Percentiles rank a stretch among this genome's conserved stretches.
These are phyloP conservation scores for Vitis hybrid DNA, from an alignment of 177 flowering plant genomes.

Conservation along the genomic window DNA sequence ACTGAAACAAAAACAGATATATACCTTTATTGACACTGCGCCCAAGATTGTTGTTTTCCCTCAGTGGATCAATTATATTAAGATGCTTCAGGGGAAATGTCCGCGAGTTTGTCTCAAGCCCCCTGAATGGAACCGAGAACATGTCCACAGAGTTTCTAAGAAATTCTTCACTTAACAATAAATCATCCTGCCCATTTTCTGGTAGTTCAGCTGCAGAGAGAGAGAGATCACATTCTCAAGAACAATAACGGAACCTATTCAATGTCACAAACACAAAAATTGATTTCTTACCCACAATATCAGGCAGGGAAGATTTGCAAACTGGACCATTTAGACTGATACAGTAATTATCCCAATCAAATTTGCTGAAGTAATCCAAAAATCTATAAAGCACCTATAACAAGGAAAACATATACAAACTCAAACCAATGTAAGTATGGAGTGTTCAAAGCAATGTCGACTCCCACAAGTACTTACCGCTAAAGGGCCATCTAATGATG, in stretches of 20 bases:
- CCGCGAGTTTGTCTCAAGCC: slow-evolving; percentile 31
- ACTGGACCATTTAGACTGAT: slow-evolving; percentile 50
- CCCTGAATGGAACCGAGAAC: slow-evolving; percentile 46
- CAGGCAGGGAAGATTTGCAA: slow-evolving; percentile 34
- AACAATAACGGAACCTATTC: not conserved
- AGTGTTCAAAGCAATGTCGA: not conserved
- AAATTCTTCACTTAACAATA: slow-evolving; percentile 58
- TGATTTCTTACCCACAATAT: slow-evolving; percentile 32
- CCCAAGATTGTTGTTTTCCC: slow-evolving; percentile 82
- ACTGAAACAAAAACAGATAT: not conserved
- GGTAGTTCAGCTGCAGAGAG: slow-evolving; percentile 30
- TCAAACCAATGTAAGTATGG: not conserved
- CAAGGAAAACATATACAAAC: not conserved
- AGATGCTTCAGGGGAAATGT: slow-evolving; percentile 63
- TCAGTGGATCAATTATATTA: slow-evolving; percentile 66
- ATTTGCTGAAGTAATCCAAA: slow-evolving; percentile 48
- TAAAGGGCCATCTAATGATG: slow-evolving; percentile 44
- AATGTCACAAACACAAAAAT: not conserved
- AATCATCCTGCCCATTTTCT: slow-evolving; percentile 33
- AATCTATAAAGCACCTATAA: slow-evolving; percentile 45
- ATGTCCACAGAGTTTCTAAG: slow-evolving; percentile 38
- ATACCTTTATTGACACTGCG: slow-evolving; percentile 86
- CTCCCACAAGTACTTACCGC: slow-evolving; percentile 25
- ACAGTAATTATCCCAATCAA: slow-evolving; percentile 60
- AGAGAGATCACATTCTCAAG: not conserved